Conservation (phyloP, 2,329 filamentous ascomycete species). For the Lanzia echinophila region DNA sequence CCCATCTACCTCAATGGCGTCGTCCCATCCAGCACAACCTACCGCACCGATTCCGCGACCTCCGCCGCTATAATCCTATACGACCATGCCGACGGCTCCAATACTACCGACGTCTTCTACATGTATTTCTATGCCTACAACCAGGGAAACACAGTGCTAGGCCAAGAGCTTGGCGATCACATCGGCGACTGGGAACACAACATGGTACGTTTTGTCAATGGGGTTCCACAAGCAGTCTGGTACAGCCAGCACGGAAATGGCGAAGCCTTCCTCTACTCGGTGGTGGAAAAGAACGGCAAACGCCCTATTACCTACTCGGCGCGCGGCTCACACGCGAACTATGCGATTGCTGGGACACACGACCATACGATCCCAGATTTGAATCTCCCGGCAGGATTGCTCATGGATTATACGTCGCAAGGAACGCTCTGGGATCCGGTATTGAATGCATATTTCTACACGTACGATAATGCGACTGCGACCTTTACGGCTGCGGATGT, state of each 20-base stretch:
- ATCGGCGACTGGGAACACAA: conserved; percentile 63
- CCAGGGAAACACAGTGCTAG: conserved; percentile 28
- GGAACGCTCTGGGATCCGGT: conserved; percentile 56
- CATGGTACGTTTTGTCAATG: conserved; percentile 57
- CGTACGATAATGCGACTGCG: conserved; percentile 36
- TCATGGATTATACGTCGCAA: conserved; percentile 48
- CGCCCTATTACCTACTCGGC: conserved; percentile 52
- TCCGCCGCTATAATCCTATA: conserved; percentile 50
- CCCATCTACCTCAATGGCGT: conserved; percentile 47
- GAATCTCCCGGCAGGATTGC: conserved; percentile 46
- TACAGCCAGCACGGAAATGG: conserved; percentile 57
- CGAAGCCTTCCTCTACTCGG: conserved; percentile 53
- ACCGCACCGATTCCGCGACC: conserved; percentile 43
- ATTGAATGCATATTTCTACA: conserved; percentile 48
- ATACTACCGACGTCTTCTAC: conserved; percentile 33
- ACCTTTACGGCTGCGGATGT: conserved; percentile 22
- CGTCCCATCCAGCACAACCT: conserved; percentile 40
- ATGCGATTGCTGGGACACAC: conserved; percentile 51
- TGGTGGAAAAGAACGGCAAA: conserved; percentile 45
- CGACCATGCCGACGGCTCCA: conserved; percentile 43
- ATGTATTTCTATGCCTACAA: conserved; percentile 34
- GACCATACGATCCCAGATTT: conserved; percentile 57
- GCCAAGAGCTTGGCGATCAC: conserved; percentile 38
- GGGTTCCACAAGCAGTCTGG: conserved; percentile 50
- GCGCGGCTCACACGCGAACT: conserved; percentile 58